These are phyloP conservation scores for Pyrenula aspistea DNA, from an alignment of 495 filamentous ascomycete species.

Conservation along the genomic window DNA sequence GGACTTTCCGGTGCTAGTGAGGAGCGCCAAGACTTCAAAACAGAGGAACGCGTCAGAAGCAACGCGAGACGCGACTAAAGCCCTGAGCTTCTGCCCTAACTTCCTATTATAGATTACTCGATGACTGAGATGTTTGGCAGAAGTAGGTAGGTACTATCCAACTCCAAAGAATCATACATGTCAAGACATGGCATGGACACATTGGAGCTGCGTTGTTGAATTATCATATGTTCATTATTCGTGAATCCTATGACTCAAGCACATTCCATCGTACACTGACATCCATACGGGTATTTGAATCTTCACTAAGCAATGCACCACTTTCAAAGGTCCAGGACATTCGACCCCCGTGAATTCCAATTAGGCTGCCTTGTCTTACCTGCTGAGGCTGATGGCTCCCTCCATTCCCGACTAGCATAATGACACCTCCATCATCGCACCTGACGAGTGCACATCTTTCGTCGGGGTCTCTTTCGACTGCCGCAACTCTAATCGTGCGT, in stretches of 20 bases:
- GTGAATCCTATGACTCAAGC: not conserved
- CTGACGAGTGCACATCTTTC: not conserved
- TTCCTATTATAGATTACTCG: too few relatives aligned
- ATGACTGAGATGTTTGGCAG: too few relatives aligned
- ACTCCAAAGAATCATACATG: too few relatives aligned
- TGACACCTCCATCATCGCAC: not conserved
- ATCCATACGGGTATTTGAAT: not conserved
- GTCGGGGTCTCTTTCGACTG: not conserved
- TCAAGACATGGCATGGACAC: too few relatives aligned
- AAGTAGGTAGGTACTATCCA: too few relatives aligned
- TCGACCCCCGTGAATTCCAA: not conserved
- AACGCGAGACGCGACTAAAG: not conserved
- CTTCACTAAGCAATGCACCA: not conserved
- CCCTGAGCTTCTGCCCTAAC: not conserved
- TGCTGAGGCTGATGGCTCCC: not conserved
- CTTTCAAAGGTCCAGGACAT: not conserved
- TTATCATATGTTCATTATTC: too few relatives aligned
- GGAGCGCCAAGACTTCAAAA: not conserved
- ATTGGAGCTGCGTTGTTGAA: too few relatives aligned
- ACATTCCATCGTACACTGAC: not conserved
- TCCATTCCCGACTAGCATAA: not conserved
- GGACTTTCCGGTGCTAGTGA: too few relatives aligned
- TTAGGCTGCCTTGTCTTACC: not conserved
- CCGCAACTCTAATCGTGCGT: not conserved
- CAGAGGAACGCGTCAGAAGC: not conserved